These are phyloP conservation scores for Aspergillus ostianus DNA, from an alignment of 495 filamentous ascomycete species.

Conservation along the genomic window DNA sequence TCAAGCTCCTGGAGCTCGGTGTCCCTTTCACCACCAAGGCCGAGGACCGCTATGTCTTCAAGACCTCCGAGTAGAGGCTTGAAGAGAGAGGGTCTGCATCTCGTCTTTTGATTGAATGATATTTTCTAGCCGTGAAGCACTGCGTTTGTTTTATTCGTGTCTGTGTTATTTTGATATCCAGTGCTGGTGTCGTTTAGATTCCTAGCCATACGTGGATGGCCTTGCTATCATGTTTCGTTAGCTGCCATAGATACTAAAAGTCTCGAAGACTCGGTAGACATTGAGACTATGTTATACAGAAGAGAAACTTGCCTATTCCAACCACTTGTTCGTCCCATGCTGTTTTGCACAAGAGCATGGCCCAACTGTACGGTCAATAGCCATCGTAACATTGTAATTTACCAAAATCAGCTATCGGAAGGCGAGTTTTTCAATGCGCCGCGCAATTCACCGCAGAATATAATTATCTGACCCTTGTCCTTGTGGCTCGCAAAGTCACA, in stretches of 20 bases:
- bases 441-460: not conserved
- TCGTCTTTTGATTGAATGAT: constrained; percentile 3
- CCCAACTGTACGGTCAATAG: no score
- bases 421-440: not conserved
- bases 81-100: not conserved
- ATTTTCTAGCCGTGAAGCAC: constrained; percentile 5
- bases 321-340: not conserved
- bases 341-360: not conserved
- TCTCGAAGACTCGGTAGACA: not conserved
- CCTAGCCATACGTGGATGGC: constrained; percentile 7
- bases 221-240: constrained; percentile 2
- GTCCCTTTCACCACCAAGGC: constrained; percentile 78
- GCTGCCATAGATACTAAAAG: not conserved
- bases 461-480: not conserved
- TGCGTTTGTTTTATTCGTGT: not conserved
- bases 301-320: not conserved
- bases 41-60: constrained; percentile 71
- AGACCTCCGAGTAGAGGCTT: constrained; percentile 53
- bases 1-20: constrained; percentile 89
- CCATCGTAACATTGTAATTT: no score
- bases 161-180: constrained; percentile 35
- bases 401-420: not conserved
- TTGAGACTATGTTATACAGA: not conserved
- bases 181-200: constrained; percentile 15
- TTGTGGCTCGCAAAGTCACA: not conserved